Percentiles rank a stretch among this genome's conserved stretches.
phyloP scores from a whole-genome alignment of 495 filamentous ascomycete species.

The Neurospora terricola region DNA sequence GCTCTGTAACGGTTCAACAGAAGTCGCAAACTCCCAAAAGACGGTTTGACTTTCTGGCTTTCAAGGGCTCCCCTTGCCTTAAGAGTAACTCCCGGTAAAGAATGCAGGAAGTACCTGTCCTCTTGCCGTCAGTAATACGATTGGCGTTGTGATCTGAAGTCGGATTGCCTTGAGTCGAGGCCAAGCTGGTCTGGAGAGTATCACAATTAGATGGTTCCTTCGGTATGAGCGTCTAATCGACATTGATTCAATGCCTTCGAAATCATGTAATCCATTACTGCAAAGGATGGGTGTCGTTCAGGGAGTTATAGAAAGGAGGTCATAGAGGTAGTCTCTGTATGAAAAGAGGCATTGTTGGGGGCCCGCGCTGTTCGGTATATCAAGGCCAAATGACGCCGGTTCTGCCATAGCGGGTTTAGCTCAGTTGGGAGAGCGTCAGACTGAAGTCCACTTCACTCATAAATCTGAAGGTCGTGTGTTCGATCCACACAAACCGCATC shows the following conservation, averaged over 20 bases:
- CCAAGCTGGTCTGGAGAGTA: background rate
- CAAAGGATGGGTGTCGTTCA: background rate
- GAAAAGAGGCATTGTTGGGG: background rate
- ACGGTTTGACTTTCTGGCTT: background rate
- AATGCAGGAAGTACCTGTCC: background rate
- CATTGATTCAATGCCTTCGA: background rate
- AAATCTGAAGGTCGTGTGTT: background rate
- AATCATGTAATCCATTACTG: fast-evolving
- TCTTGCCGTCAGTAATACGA: background rate
- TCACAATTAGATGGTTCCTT: background rate
- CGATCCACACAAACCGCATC: background rate
- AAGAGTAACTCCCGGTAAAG: background rate
- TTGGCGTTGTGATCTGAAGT: background rate
- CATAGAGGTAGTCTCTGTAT: background rate
- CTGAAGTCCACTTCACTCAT: background rate
- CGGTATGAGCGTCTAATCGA: background rate
- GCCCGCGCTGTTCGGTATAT: background rate
- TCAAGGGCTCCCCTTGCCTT: background rate
- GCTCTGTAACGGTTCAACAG: background rate
- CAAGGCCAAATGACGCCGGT: fast-evolving
- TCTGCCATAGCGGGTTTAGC: background rate
- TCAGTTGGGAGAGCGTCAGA: background rate
- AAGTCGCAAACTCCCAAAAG: background rate
- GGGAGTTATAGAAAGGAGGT: background rate
- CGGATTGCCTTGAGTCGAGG: background rate